Conservation (phyloP, 768 basidiomycete species). For the Termitomyces heimii region DNA sequence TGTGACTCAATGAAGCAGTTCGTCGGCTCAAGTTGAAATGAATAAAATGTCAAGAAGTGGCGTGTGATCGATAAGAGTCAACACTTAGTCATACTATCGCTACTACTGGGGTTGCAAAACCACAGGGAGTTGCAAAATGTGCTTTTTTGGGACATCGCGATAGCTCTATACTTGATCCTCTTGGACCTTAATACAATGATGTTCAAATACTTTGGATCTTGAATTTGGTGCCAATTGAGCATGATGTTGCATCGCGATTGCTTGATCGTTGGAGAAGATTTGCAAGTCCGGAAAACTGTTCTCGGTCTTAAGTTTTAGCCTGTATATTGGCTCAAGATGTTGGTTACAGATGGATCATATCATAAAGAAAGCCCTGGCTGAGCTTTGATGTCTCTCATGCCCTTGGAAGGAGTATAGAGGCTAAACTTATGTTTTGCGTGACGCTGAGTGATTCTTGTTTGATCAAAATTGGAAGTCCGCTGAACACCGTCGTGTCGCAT, state of each 20-base stretch:
- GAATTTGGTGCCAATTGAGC: neutral
- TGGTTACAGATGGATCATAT: neutral
- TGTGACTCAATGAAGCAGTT: no score
- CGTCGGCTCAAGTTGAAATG: no score
- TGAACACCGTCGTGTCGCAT: no score
- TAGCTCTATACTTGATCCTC: no score
- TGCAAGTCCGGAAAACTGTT: no score
- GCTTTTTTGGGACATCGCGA: no score
- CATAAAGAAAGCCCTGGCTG: neutral
- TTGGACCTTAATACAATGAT: neutral
- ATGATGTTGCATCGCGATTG: neutral
- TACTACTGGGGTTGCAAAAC: no score
- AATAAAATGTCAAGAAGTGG: no score
- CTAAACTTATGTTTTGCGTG: neutral
- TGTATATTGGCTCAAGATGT: no score
- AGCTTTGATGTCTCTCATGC: neutral
- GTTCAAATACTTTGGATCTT: neutral
- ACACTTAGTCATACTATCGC: neutral
- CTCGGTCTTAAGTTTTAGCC: no score
- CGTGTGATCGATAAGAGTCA: no score
- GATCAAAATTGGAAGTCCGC: neutral
- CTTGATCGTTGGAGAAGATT: neutral
- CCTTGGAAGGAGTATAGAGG: neutral
- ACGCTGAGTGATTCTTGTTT: neutral
- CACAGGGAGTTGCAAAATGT: no score